A percentile compares a stretch with the other conserved stretches of the same genome.
These are phyloP conservation scores for Aspergillus aculeatinus DNA, from an alignment of 2,329 filamentous ascomycete genomes.

Conservation along the genomic window DNA sequence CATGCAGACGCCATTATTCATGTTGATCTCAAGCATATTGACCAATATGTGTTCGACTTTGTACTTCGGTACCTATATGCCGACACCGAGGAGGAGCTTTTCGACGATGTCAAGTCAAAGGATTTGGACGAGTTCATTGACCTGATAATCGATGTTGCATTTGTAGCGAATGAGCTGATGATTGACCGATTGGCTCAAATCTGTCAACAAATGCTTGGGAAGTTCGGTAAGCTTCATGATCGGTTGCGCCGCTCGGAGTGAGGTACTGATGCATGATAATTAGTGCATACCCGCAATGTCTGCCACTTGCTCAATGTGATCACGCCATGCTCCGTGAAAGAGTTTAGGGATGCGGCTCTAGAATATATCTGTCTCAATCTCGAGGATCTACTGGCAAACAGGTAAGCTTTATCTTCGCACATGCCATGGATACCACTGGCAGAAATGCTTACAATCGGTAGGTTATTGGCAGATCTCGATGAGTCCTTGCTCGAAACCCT, in stretches of 20 bases:
- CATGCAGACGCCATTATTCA: conserved; percentile 55
- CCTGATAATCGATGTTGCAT: conserved; percentile 85
- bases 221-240: conserved; percentile 58
- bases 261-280: conserved; percentile 21
- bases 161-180: conserved; percentile 91
- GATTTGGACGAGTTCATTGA: conserved; percentile 83
- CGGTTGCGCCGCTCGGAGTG: background rate
- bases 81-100: conserved; percentile 76
- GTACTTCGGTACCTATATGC: conserved; percentile 81
- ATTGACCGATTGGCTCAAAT: conserved; percentile 85
- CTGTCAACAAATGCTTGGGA: conserved; percentile 80
- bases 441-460: conserved; percentile 28
- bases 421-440: background rate
- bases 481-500: conserved; percentile 78
- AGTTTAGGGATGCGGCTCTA: conserved; percentile 83
- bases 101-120: conserved; percentile 69
- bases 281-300: conserved; percentile 80
- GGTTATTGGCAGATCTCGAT: conserved; percentile 79
- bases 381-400: conserved; percentile 88
- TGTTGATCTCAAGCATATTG: conserved; percentile 81
- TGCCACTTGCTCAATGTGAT: conserved; percentile 82
- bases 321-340: conserved; percentile 74
- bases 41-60: conserved; percentile 69
- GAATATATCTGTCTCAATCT: conserved; percentile 91
- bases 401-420: conserved; percentile 40